A percentile compares a stretch with the other conserved stretches of the same genome.
These are phyloP conservation scores for Fomitopsis pinicola DNA, from an alignment of 1,284 basidiomycete species.

Conservation along the genomic window DNA sequence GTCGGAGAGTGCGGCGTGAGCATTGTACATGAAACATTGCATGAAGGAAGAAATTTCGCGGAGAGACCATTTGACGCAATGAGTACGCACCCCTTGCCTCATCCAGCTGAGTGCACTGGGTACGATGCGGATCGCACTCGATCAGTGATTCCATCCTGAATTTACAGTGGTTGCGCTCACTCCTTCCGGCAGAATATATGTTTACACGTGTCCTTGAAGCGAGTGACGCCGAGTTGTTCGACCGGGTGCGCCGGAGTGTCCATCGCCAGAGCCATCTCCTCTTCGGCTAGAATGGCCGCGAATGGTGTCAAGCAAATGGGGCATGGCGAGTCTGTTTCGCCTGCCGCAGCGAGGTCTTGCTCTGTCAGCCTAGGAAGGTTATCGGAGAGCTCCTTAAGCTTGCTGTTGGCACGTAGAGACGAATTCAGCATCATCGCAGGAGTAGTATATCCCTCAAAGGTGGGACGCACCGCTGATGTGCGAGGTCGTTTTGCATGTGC, in stretches of 20 bases:
- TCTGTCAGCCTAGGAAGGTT: slow-evolving; percentile 41
- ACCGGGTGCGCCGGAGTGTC: slow-evolving; percentile 67
- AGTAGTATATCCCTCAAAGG: neutral
- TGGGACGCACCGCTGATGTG: neutral
- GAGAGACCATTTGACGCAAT: neutral
- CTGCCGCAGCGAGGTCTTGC: neutral
- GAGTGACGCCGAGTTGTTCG: slow-evolving; percentile 67
- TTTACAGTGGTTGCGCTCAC: slow-evolving; percentile 30
- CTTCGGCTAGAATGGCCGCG: slow-evolving; percentile 61
- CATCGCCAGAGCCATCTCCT: slow-evolving; percentile 66
- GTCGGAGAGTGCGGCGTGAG: neutral
- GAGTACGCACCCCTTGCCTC: slow-evolving; percentile 8
- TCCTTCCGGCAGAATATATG: slow-evolving; percentile 75
- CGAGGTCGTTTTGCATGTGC: neutral
- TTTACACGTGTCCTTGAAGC: slow-evolving; percentile 53
- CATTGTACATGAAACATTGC: neutral
- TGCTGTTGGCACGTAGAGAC: neutral
- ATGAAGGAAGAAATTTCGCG: neutral
- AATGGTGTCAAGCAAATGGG: slow-evolving; percentile 69
- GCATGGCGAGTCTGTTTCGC: slow-evolving; percentile 51
- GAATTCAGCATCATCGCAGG: neutral
- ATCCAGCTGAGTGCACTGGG: slow-evolving; percentile 8
- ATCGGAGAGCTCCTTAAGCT: slow-evolving; percentile 27
- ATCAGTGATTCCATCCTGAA: neutral
- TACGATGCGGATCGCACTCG: neutral